These are phyloP conservation scores for Pseudognaphalium luteoalbum DNA, from an alignment of 129 eudicot species.

Conservation along the genomic window DNA sequence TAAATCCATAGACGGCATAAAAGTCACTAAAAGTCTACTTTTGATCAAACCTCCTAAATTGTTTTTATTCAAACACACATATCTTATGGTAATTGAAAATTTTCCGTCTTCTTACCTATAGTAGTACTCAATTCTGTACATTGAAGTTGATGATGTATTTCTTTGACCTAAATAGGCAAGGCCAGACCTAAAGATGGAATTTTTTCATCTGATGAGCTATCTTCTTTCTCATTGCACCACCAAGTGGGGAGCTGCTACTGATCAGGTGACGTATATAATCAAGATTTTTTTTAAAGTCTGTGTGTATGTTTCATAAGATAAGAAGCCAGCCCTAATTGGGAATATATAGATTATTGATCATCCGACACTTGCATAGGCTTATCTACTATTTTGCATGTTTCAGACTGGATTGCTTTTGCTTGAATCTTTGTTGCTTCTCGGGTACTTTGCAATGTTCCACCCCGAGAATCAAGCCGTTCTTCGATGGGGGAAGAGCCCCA, in stretches of 20 bases:
- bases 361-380: background rate
- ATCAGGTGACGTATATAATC: constrained; percentile 59
- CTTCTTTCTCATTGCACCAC: constrained; percentile 88
- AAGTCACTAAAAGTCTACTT: background rate
- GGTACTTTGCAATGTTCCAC: constrained; percentile 89
- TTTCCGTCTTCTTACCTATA: background rate
- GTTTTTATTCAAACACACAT: background rate
- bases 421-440: constrained; percentile 80
- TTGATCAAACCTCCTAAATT: background rate
- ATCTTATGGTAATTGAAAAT: background rate
- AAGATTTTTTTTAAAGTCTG: background rate
- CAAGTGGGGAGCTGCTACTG: constrained; percentile 91
- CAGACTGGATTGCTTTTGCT: constrained; percentile 86
- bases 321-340: background rate
- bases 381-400: constrained; percentile 17
- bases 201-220: constrained; percentile 93
- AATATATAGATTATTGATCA: background rate
- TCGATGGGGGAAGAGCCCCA: constrained; percentile 97
- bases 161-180: constrained; percentile 57
- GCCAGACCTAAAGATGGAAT: constrained; percentile 95
- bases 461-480: constrained; percentile 94
- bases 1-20: background rate
- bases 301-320: no score
- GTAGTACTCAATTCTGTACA: background rate
- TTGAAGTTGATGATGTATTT: constrained; percentile 17